These are phyloP conservation scores for Kodamaea suecica DNA, from an alignment of 1,139 yeast genomes.

Conservation along the genomic window DNA sequence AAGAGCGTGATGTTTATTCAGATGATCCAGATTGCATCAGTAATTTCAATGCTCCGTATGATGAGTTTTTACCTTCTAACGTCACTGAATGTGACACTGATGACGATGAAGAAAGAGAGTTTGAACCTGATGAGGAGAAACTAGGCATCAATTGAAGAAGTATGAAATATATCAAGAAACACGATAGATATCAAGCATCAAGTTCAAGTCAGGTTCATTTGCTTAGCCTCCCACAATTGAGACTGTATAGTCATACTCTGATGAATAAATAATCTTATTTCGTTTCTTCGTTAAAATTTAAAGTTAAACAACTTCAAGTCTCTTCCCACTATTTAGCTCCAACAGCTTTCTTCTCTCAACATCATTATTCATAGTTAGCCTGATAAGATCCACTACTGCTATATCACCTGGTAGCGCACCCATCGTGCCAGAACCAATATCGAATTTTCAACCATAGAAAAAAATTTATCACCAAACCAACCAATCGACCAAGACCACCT, in stretches of 20 bases:
- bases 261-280: no score
- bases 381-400: neutral
- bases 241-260: no score
- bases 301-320: no score
- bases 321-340: no score
- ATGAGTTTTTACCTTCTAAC: constrained; percentile 34
- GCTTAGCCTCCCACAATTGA: no score
- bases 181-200: no score
- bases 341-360: neutral
- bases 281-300: no score
- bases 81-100: no score
- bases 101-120: constrained; percentile 1
- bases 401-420: neutral
- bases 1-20: constrained; percentile 30
- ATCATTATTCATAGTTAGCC: no score
- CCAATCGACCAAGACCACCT: neutral
- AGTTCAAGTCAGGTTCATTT: no score
- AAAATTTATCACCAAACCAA: neutral
- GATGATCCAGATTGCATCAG: constrained; percentile 36
- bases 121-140: constrained; percentile 4
- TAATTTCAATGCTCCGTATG: constrained; percentile 37
- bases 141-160: neutral
- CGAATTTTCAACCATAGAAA: neutral
- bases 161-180: no score
- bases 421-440: constrained; percentile 2